phyloP scores from a whole-genome alignment of 2,329 filamentous ascomycete genomes.

The Aspergillus ustus region DNA sequence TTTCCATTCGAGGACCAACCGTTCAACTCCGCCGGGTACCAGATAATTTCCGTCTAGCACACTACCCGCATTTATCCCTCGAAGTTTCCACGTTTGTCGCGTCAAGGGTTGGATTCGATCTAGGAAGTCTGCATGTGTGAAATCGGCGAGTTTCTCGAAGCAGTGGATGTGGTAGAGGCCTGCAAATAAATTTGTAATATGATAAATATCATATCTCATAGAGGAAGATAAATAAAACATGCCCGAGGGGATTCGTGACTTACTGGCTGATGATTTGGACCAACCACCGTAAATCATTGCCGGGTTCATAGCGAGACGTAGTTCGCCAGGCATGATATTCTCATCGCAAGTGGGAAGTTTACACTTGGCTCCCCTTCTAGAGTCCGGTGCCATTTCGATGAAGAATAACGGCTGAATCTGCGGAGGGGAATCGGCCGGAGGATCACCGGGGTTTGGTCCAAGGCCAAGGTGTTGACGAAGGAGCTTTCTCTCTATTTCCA shows the following conservation, averaged over 20 bases:
- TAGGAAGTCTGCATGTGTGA: slow-evolving; percentile 7
- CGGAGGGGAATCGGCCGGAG: background rate
- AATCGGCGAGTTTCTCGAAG: slow-evolving; percentile 14
- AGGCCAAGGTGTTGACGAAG: slow-evolving; percentile 7
- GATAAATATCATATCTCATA: background rate
- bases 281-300: background rate
- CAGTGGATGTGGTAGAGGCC: slow-evolving; percentile 13
- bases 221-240: background rate
- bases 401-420: slow-evolving; percentile 5
- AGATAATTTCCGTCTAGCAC: slow-evolving; percentile 10
- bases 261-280: slow-evolving; percentile 2
- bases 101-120: slow-evolving; percentile 9
- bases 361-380: background rate
- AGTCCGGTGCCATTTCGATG: slow-evolving; percentile 3
- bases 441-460: background rate
- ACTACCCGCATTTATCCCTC: slow-evolving; percentile 3
- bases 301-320: background rate
- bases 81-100: slow-evolving; percentile 2
- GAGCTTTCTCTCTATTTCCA: slow-evolving; percentile 6
- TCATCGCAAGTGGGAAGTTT: slow-evolving; percentile 5
- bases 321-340: slow-evolving; percentile 4
- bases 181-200: background rate
- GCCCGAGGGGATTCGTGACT: background rate
- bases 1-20: slow-evolving; percentile 10
- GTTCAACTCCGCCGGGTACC: slow-evolving; percentile 6